Evolutionary conservation across 805 yeast genomes (phyloP), one percentile per base, ranked within the genome.

Genomic region (Wickerhamiella spandovensis): DNA sequence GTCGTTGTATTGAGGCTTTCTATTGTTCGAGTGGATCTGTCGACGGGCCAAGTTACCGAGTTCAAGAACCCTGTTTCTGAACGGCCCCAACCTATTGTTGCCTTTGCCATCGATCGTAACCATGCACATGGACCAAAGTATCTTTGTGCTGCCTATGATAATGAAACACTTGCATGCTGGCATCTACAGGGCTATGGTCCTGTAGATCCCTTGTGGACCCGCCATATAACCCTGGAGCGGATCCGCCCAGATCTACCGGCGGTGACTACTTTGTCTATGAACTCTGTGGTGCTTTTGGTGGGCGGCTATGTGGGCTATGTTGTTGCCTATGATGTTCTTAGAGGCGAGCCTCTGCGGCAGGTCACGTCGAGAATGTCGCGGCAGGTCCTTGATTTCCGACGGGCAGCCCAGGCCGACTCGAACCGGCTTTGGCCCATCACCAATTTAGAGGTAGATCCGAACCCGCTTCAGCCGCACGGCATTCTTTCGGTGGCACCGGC

Each of bases 381-480:
- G 22, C 53, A 57, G 17, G 58, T 60, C 10, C 52, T 61, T 12
- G 60, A 61, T 47, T 45, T 58, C 44, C 48, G 54, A 28, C 51
- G 46, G 15, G 53, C 51, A 44, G 50, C 53, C 25, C 44, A 49
- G 13, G 58, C 50, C 10, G 45, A 45, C 35, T 54, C 57, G n/a
- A 51, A 57, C 15, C 47, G 54, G 25, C 51, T 59, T 35, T 35
- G 39, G 39, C 63, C 65, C 4, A 56, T 58, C 21, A 54, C 61
- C 23, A 58, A 61, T n/a, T 48, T 63, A 5, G 57, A 56, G 21
- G 48, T 63, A 7, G 66, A 63, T 49, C 54, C 62, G 2, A 55
- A 64, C 47, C 64, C 66, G 2, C 25, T 51, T 15, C 54, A 56
- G 20, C 57, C 64, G 22, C 63, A 64, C 9, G 64, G 62, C 9